Percentiles rank a stretch among this genome's conserved stretches.
Evolutionary conservation across 2,329 filamentous ascomycete species (phyloP).

Genomic region (Penicillium freii): DNA sequence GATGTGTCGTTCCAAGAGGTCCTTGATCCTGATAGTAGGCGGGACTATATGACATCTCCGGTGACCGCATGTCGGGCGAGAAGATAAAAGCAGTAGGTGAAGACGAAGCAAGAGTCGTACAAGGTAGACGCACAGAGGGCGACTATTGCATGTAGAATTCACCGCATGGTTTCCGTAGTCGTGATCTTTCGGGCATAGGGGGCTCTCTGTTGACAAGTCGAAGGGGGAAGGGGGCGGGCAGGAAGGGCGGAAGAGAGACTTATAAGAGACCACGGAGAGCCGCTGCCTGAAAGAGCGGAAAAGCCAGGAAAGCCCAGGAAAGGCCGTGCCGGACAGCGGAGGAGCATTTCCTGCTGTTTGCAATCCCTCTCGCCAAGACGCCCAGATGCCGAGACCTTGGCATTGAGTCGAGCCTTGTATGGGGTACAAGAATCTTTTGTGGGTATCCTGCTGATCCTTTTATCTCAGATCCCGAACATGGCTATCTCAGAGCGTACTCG

Average conservation of each 20-base stretch:
- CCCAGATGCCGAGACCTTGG: constrained; percentile 37
- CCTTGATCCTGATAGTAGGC: constrained; percentile 34
- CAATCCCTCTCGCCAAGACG: constrained; percentile 27
- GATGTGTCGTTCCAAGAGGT: constrained; percentile 24
- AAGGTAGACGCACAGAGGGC: constrained; percentile 21
- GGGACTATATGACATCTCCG: constrained; percentile 39
- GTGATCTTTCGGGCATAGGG: constrained; percentile 5
- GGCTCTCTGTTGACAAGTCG: constrained; percentile 10
- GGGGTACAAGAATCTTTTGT: neutral
- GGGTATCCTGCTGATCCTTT: neutral
- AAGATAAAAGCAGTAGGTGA: constrained; percentile 11
- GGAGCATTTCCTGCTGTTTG: constrained; percentile 23
- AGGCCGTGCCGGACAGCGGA: constrained; percentile 25
- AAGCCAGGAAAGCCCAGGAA: constrained; percentile 22
- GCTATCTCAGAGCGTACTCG: neutral
- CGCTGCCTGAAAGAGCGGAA: constrained; percentile 23
- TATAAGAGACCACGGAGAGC: constrained; percentile 15
- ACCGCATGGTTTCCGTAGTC: constrained; percentile 21
- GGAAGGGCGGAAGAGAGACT: constrained; percentile 12
- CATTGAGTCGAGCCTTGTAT: constrained; percentile 20
- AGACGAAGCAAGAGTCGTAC: constrained; percentile 17
- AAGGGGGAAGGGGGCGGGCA: constrained; percentile 6
- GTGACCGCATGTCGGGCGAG: constrained; percentile 29
- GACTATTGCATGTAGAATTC: constrained; percentile 20
- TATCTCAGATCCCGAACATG: neutral